Base-by-base conservation (phyloP, 2,329 filamentous ascomycete genomes). In the Reticulascus tulasneorum region DNA sequence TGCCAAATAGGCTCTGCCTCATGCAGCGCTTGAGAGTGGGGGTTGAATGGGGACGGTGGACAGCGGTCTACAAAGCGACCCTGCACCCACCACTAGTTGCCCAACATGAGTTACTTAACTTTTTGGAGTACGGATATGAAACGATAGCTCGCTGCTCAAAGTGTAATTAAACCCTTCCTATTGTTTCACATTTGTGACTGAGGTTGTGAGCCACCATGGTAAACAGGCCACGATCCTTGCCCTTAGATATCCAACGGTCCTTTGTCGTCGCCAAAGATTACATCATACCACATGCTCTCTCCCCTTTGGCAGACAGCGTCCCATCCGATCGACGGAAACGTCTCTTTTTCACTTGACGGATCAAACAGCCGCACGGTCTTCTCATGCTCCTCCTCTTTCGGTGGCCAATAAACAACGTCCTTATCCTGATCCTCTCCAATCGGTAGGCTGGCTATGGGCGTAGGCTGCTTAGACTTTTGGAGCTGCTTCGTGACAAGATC, bases 251-350 rank as follows among this genome's bases (percentile, higher is more conserved):
- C 35, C 28, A 61, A 29, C 4, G 55, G 51, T 0, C 60, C 60
- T 25, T 58, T 49, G 4, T 37, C 42, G 22, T 63, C 60, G 3
- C 49, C 53, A 42, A 63, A 62, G 1, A 63, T 31, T 35, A 54
- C 51, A 9, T 60, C 51, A 20, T 60, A 46, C 60, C 60, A 63
- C 5, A 45, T 38, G 30, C 35, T 46, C 16, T 40, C 37, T 5
- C 48, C 49, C 31, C 50, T 54, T 33, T 61, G 57, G 34, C 60
- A 63, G 4, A 63, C 46, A 5, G 42, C 55, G 18, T 61, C 53
- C 59, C 59, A 63, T 2, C 31, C 35, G 17, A 59, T 48, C 2
- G 49, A 37, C 11, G 37, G 18, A 16, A 58, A 56, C 19, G 40
- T 48, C 18, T 37, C 34, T 7, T 29, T 17, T 15, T 40, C 26